Evolutionary conservation across 176 grass and related monocot genomes (phyloP), one percentile per base, ranked within the genome.

Genomic region (Carex pumila): DNA sequence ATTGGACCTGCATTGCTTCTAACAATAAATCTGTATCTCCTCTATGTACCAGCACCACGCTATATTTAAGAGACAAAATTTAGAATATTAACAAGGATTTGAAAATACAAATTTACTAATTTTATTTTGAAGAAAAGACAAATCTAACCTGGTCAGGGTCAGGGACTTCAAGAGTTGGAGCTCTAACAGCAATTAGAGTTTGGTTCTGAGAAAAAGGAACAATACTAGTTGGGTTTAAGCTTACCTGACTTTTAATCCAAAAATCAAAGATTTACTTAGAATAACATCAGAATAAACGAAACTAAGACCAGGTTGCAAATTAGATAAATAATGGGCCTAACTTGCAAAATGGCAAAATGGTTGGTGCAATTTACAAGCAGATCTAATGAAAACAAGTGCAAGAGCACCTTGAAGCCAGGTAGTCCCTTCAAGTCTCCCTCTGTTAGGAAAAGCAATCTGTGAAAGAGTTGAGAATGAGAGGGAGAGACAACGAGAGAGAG

Each of bases 111-210:
- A 37, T 80, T 61, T 61, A 59, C 17, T 36, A 61, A 80, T 37
- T 59, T 80, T 80, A 78, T 78, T 21, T 61, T 61, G 30, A 61
- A 29, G 4, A 25, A 74, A 74, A 49, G 39, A 73, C n/a, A 50
- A 75, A 63, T 67, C 80, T 60, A 58, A 92, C 95, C 91, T 97
- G 89, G 82, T 94, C 84, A 47, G 92, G 92, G 87, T 97, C 95
- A 84, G 95, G 95, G 69, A 97, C 92, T 82, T 97, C 95, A 79
- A 97, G 86, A 79, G 94, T 97, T 84, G 94, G 94, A 59, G 95
- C 95, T 90, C 89, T 97, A 85, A 97, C 94, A 81, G 87, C 92
- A 32, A 97, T 94, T 61, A 97, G 57, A 62, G 92, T 94, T 32
- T 98, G 86, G 87, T 98, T 94, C 95, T 98, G 90, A 49, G 89